A percentile compares a stretch with the other conserved stretches of the same genome.
phyloP scores from a whole-genome alignment of 345 rosid species.

The Ricinus communis region DNA sequence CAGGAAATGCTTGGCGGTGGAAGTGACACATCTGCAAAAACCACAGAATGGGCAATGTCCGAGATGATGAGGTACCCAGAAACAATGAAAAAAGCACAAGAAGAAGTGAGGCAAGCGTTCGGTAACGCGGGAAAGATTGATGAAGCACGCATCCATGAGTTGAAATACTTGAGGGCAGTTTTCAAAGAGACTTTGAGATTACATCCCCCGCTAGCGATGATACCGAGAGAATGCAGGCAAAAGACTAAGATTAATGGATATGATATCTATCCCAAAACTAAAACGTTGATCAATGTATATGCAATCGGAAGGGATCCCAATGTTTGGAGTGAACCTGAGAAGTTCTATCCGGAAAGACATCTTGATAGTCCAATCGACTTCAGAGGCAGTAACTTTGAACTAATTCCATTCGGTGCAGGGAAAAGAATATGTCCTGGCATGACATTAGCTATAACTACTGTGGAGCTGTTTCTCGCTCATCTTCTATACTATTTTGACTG shows the following conservation, averaged over 20 bases:
- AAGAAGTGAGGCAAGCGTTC: slow-evolving; percentile 27
- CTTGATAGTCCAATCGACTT: neutral
- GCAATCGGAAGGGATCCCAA: slow-evolving; percentile 3
- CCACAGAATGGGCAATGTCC: slow-evolving; percentile 1
- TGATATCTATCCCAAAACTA: neutral
- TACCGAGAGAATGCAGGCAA: neutral
- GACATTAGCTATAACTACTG: neutral
- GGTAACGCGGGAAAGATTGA: slow-evolving; percentile 5
- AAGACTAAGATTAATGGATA: neutral
- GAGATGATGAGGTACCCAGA: slow-evolving; percentile 22
- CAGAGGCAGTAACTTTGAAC: slow-evolving; percentile 1
- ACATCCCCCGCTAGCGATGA: neutral
- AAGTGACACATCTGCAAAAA: neutral
- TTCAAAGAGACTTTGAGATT: slow-evolving; percentile 17
- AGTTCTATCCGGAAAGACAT: neutral
- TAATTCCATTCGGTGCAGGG: slow-evolving; percentile 13
- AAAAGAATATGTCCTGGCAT: neutral
- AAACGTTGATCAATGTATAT: neutral
- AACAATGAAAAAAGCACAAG: slow-evolving; percentile 23
- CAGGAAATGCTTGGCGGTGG: neutral
- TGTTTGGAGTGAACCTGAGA: neutral
- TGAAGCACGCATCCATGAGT: slow-evolving; percentile 4
- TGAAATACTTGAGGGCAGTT: slow-evolving; percentile 2
- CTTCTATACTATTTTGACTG: neutral
- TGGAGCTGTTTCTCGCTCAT: neutral